These are phyloP conservation scores for Thielaviopsis euricoi DNA, from an alignment of 2,329 filamentous ascomycete genomes.

Conservation along the genomic window DNA sequence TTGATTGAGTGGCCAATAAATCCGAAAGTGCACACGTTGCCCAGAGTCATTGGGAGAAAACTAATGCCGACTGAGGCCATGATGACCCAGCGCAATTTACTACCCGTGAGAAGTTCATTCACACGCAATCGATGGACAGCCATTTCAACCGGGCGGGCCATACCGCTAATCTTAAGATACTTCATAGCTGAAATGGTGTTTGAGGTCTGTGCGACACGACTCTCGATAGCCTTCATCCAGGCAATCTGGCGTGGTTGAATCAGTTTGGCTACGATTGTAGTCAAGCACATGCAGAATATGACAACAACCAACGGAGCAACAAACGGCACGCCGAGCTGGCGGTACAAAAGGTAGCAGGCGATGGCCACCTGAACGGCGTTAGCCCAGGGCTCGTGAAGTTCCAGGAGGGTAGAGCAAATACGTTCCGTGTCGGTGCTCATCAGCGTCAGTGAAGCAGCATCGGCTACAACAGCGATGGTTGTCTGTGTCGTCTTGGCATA, in stretches of 20 bases:
- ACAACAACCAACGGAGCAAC: constrained; percentile 29
- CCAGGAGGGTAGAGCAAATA: constrained; percentile 20
- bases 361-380: constrained; percentile 25
- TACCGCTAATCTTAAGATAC: constrained; percentile 17
- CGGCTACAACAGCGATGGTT: constrained; percentile 19
- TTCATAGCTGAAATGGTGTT: constrained; percentile 20
- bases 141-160: constrained; percentile 14
- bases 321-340: constrained; percentile 30
- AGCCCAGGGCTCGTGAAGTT: constrained; percentile 26
- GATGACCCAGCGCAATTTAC: constrained; percentile 18
- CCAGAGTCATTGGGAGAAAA: constrained; percentile 18
- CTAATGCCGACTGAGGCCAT: constrained; percentile 22
- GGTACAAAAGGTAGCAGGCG: constrained; percentile 29
- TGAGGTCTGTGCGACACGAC: constrained; percentile 19
- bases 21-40: constrained; percentile 19
- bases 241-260: constrained; percentile 16
- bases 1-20: constrained; percentile 19
- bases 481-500: constrained; percentile 20
- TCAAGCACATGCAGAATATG: constrained; percentile 14
- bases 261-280: constrained; percentile 9
- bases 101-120: constrained; percentile 18
- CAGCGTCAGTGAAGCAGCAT: constrained; percentile 26
- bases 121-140: constrained; percentile 18
- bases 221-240: constrained; percentile 24
- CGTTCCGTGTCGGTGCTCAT: constrained; percentile 33